Evolutionary conservation across 495 filamentous ascomycete species (phyloP), one percentile per base, ranked within the genome.

Genomic region (Staphylotrichum longicolle): DNA sequence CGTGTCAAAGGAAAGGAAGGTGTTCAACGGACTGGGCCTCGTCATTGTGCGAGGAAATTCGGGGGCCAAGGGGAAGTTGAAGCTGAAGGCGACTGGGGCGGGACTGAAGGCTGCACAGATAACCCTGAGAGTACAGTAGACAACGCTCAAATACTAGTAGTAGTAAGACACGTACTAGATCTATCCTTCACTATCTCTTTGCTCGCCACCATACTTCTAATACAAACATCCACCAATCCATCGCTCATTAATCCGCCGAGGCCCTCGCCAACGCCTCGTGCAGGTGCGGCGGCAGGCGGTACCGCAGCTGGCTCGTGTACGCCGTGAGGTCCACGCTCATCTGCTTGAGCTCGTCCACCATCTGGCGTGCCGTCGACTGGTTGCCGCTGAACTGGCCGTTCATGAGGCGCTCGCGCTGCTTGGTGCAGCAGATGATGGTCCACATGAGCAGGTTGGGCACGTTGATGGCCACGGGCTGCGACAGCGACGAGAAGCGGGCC

Each of bases 241-340:
- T 12, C 8, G 15, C 47, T 12, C n/a, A 41, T 55, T 72, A 83
- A 57, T 94, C 90, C 50, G 86, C 83, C 42, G 86, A 90, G 34
- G 86, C 89, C 67, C 84, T 80, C 62, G 90, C 91, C 67, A 97
- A 74, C 54, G 84, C 88, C 77, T 96, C 92, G 75, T 91, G 91
- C 41, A 96, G 82, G 56, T 82, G 75, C 37, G 76, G 78, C 58
- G 82, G 82, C 72, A 97, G 79, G 61, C 93, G 86, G 74, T 96
- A 98, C 71, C 91, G 87, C 67, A 98, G 84, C 82, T 96, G 86
- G 34, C 94, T 93, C 12, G 93, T 93, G 77, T 96, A 98, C 40
- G 95, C 86, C 81, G 93, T 95, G 58, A 96, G 72, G 75, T 96
- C 94, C 68, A 89, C 88, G 53, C 87, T 91, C 69, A 85, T 88